Evolutionary conservation across 805 yeast species (phyloP).

Genomic region (Saccharomycopsis vini): DNA sequence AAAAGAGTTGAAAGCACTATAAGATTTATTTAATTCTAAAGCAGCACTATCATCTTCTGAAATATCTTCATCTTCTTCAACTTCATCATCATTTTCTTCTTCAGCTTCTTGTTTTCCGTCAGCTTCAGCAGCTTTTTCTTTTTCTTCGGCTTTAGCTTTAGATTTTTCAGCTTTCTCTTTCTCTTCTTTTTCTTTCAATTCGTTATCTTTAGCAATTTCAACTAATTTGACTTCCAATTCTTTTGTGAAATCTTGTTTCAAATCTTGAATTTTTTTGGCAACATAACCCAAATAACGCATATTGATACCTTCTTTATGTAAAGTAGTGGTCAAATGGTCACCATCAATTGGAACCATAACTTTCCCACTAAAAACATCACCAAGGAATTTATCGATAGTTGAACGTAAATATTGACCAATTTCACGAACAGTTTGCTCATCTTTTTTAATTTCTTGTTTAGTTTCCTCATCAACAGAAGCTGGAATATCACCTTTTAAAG

Average conservation of each 20-base stretch:
- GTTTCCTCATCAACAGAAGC: slow-evolving; percentile 29
- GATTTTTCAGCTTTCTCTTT: slow-evolving; percentile 17
- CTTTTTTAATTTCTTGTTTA: slow-evolving; percentile 33
- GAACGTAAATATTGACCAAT: slow-evolving; percentile 55
- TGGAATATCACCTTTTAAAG: slow-evolving; percentile 29
- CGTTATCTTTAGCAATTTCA: slow-evolving; percentile 26
- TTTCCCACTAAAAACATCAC: slow-evolving; percentile 40
- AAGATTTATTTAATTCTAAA: slow-evolving; percentile 5
- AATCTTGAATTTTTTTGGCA: slow-evolving; percentile 27
- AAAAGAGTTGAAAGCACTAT: slow-evolving; percentile 18
- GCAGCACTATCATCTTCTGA: slow-evolving; percentile 20
- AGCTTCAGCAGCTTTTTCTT: too few relatives aligned
- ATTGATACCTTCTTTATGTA: slow-evolving; percentile 82
- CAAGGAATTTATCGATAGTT: slow-evolving; percentile 56
- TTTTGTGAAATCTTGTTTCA: neutral
- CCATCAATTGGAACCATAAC: slow-evolving; percentile 73
- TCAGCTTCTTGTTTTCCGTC: slow-evolving; percentile 22
- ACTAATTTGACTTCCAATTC: slow-evolving; percentile 20
- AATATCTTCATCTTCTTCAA: slow-evolving; percentile 16
- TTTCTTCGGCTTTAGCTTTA: slow-evolving; percentile 23
- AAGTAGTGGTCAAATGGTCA: slow-evolving; percentile 49
- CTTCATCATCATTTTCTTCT: slow-evolving; percentile 17
- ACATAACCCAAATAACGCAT: slow-evolving; percentile 75
- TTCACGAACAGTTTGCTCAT: slow-evolving; percentile 52
- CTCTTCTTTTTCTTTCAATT: slow-evolving; percentile 22